Percentiles rank a stretch among this genome's conserved stretches.
phyloP scores from a whole-genome alignment of 805 yeast species.

The Candida tammaniensis region DNA sequence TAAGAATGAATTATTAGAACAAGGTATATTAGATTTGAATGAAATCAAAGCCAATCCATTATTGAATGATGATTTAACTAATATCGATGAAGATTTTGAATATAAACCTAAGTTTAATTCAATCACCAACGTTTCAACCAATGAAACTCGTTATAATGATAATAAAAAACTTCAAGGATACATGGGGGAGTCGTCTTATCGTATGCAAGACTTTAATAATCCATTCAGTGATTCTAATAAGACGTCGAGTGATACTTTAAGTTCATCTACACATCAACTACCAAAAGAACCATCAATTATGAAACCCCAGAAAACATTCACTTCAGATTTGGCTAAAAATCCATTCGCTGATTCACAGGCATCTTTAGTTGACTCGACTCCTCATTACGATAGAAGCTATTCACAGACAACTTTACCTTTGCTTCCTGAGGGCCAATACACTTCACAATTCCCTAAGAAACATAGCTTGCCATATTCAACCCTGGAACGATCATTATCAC shows the following conservation, averaged over 20 bases:
- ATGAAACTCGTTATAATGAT: constrained; percentile 13
- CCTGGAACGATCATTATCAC: constrained; percentile 2
- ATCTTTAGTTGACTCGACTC: too few relatives aligned
- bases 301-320: constrained; percentile 5
- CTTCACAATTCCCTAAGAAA: too few relatives aligned
- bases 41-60: constrained; percentile 29
- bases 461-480: too few relatives aligned
- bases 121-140: not conserved
- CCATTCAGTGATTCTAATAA: constrained; percentile 14
- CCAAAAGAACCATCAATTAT: not conserved
- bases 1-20: constrained; percentile 27
- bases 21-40: constrained; percentile 25
- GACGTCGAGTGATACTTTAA: constrained; percentile 8
- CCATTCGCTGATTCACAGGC: constrained; percentile 4
- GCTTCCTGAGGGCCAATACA: too few relatives aligned
- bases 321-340: constrained; percentile 1
- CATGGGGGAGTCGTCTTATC: constrained; percentile 2
- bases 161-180: constrained; percentile 15
- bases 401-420: constrained; percentile 11
- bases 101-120: constrained; percentile 7
- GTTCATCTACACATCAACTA: too few relatives aligned
- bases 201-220: constrained; percentile 9
- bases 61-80: constrained; percentile 13
- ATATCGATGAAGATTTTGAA: constrained; percentile 9
- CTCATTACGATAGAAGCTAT: too few relatives aligned